A percentile compares a stretch with the other conserved stretches of the same genome.
Conservation (phyloP, 306 rosid genomes). For the Lathyrus oleraceus region DNA sequence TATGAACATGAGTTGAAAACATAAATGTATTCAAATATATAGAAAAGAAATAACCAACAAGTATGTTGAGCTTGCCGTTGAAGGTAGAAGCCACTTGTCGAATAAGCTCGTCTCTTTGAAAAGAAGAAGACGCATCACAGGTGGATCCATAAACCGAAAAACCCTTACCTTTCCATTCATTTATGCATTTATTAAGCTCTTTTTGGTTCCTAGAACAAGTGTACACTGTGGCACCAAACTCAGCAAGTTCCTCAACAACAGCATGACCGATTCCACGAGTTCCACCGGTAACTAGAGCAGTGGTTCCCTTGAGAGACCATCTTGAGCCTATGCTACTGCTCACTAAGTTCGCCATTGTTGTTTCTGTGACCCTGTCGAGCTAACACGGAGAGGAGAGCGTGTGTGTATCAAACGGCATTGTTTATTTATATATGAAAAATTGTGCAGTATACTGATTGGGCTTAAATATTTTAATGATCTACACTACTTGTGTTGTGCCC, state of each 20-base stretch:
- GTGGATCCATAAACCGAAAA: slow-evolving; percentile 64
- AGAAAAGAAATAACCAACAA: slow-evolving; percentile 41
- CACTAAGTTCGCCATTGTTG: background rate
- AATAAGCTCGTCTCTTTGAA: slow-evolving; percentile 65
- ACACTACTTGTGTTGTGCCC: background rate
- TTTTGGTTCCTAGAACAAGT: slow-evolving; percentile 81
- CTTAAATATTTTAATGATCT: background rate
- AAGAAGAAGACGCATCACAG: slow-evolving; percentile 63
- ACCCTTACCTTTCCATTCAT: slow-evolving; percentile 72
- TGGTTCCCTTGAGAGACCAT: slow-evolving; percentile 75
- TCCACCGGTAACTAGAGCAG: slow-evolving; percentile 85
- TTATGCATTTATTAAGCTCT: slow-evolving; percentile 62
- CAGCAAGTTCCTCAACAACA: slow-evolving; percentile 86
- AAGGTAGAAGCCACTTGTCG: slow-evolving; percentile 55
- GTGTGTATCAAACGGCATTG: background rate
- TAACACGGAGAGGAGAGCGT: background rate
- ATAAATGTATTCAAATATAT: background rate
- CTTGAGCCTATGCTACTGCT: slow-evolving; percentile 28
- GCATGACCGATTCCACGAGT: slow-evolving; percentile 87
- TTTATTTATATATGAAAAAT: background rate
- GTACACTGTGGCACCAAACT: slow-evolving; percentile 70
- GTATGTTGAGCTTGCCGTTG: slow-evolving; percentile 67
- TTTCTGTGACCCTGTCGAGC: background rate
- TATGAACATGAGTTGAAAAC: background rate
- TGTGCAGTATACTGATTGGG: background rate